Evolutionary conservation across 495 filamentous ascomycete genomes (phyloP), one percentile per base, ranked within the genome.

Genomic region (Apodospora peruviana): DNA sequence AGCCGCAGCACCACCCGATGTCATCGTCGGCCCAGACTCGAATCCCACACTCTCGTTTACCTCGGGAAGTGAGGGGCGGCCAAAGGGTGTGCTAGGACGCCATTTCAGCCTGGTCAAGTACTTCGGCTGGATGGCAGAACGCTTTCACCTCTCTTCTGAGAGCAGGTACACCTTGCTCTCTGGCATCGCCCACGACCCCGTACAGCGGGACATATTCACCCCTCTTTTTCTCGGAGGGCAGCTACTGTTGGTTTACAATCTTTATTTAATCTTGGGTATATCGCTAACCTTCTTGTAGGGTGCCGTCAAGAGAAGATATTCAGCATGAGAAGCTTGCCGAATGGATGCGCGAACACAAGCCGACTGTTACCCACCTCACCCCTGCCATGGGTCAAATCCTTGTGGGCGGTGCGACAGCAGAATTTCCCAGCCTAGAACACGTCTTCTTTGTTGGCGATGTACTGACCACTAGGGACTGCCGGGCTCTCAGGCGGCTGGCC

Each of bases 321-420:
- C 80, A 85, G 42, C 86, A 95, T 59, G 91, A 96, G 66, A 83
- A 77, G 50, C 75, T 98, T 17, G 90, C 89, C 2, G 87, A 94
- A 57, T 96, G 93, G 93, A 91, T 96, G 83, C 75, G 74, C 40
- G 78, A 87, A 45, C 79, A 90, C 58, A 69, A 77, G 44, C 81
- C 86, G 12, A 96, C 88, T 14, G 84, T 93, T 27, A 91, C 90
- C 4, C 93, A 96, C 61, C 73, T 98, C 14, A 98, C 93, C 0
- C 93, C 93, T 5, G 93, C 91, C 32, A 89, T 97, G 91, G 91
- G 91, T 43, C 91, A 97, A 59, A 93, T 98, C 43, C 73, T 98
- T 1, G 86, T 95, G 23, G 93, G 91, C 32, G 89, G 88, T 54
- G 87, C 89, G 5, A 84, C 76, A 7, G 79, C 83, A 0, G 72